Percentiles rank a stretch among this genome's conserved stretches.
Evolutionary conservation across 768 basidiomycete species (phyloP).

Genomic region (Nidularia pulvinata): DNA sequence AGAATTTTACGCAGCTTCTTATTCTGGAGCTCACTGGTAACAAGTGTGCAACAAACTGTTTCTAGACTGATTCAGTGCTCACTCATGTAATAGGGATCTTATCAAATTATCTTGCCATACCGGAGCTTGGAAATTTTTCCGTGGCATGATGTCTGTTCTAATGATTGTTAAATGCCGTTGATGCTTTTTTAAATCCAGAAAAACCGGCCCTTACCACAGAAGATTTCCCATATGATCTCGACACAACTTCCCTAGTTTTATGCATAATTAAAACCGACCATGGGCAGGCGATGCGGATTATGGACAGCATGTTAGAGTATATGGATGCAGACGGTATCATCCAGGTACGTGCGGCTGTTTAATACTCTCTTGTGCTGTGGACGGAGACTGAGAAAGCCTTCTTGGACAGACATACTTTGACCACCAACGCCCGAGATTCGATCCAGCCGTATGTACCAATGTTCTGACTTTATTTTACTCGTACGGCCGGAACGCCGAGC

Average conservation of each 20-base stretch:
- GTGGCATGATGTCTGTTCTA: background rate
- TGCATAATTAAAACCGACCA: background rate
- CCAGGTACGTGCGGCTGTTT: background rate
- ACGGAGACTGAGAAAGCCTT: too few species aligned
- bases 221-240: background rate
- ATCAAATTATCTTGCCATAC: background rate
- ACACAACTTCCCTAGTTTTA: conserved; percentile 1
- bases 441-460: conserved; percentile 36
- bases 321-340: conserved; percentile 2
- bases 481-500: background rate
- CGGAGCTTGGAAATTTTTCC: background rate
- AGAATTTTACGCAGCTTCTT: conserved; percentile 39
- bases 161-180: too few species aligned
- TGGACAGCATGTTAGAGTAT: background rate
- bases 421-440: conserved; percentile 23
- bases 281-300: background rate
- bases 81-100: background rate
- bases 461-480: conserved; percentile 26
- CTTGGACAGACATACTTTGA: conserved; percentile 22
- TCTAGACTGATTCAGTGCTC: background rate
- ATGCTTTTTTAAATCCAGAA: too few species aligned
- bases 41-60: background rate
- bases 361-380: too few species aligned
- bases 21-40: conserved; percentile 23
- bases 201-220: background rate